Base-by-base conservation (phyloP, 306 rosid genomes). In the Comarum palustre region DNA sequence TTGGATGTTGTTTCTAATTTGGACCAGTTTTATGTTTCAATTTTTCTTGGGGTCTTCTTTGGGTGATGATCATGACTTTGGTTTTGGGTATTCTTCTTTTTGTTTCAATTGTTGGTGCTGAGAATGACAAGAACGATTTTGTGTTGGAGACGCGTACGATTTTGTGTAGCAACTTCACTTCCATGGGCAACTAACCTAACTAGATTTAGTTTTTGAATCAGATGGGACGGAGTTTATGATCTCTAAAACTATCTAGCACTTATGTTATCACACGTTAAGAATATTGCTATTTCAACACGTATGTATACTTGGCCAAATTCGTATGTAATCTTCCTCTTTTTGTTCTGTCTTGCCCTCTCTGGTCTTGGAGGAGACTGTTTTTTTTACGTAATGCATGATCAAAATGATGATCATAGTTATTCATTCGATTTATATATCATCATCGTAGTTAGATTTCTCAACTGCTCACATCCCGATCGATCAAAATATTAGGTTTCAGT, bases 141-240 rank as follows among this genome's bases (percentile, higher is more conserved):
- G 60, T 42, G 67, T 61, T 13, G 45, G 25, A 32, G 43, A 66
- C 66, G 67, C 55, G 39, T 74, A 51, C n/a, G n/a, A n/a, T n/a
- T n/a, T n/a, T n/a, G n/a, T 58, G 13, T 58, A 27, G 36, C 36
- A 57, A 13, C 31, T 54, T 54, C 31, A 38, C 41, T 38, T 38
- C 36, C 9, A 25, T 27, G 63, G 41, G 19, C 63, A 58, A 58
- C 34, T 1, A 25, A 25, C 63, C 63, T 58, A 58, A 58, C 9
- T 57, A 10, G 34, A 25, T 58, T 20, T n/a, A 52, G 29, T 51
- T 51, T 50, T 8, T 20, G 58, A 20, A 52, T 52, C 3, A 52
- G 14, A 52, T n/a, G 14, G 20, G 22, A 17, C n/a, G n/a, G 2
- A 16, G 52, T 47, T 34, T 36, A 36, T 36, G 34, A 31, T 51